A percentile compares a stretch with the other conserved stretches of the same genome.
These are phyloP conservation scores for Colletotrichum echinochloae DNA, from an alignment of 2,329 filamentous ascomycete species.

Conservation along the genomic window DNA sequence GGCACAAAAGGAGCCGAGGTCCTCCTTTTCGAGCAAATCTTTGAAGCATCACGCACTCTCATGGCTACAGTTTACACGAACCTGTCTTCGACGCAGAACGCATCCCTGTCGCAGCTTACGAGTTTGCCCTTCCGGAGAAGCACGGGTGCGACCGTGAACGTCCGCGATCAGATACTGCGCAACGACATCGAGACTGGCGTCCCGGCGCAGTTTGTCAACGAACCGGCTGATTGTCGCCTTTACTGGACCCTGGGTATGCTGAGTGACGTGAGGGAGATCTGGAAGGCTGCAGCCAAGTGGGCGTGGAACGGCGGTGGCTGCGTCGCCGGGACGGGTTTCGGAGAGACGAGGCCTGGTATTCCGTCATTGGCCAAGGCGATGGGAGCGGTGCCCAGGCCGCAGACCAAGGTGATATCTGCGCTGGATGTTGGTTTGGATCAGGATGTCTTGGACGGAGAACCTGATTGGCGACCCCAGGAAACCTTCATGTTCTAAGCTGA, in stretches of 20 bases:
- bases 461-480: background rate
- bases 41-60: slow-evolving; percentile 9
- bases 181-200: slow-evolving; percentile 52
- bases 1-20: slow-evolving; percentile 58
- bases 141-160: slow-evolving; percentile 51
- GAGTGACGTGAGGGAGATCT: slow-evolving; percentile 57
- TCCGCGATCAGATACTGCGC: slow-evolving; percentile 53
- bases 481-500: background rate
- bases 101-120: slow-evolving; percentile 47
- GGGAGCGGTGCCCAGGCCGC: background rate
- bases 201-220: slow-evolving; percentile 61
- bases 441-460: background rate
- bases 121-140: slow-evolving; percentile 49
- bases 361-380: background rate
- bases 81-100: slow-evolving; percentile 46
- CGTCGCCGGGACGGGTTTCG: slow-evolving; percentile 35
- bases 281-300: slow-evolving; percentile 57
- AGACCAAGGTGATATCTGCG: background rate
- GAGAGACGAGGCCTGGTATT: background rate
- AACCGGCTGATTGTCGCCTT: slow-evolving; percentile 63
- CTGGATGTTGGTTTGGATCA: background rate
- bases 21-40: slow-evolving; percentile 48
- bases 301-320: slow-evolving; percentile 56
- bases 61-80: slow-evolving; percentile 25
- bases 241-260: slow-evolving; percentile 63